Base-by-base conservation (phyloP, 176 grass and related monocot species). In the Pontederia crassipes region DNA sequence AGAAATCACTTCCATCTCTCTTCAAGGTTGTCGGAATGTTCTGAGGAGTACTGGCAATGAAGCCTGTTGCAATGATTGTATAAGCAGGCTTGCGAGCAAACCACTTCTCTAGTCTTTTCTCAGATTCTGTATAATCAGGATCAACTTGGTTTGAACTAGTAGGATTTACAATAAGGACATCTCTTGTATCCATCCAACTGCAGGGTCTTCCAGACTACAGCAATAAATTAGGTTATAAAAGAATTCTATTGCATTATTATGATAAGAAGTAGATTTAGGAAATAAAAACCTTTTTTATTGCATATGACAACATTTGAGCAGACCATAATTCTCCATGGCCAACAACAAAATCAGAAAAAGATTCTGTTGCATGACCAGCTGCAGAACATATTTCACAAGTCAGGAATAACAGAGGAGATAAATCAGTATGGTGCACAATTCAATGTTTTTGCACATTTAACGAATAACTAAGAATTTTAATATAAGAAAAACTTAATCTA, bases 251-350 rank as follows among this genome's bases (percentile, higher is more conserved):
- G 15, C 3, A 18, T 65, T 28, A 65, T 40, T 45, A 48, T 50
- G 45, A 28, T 27, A 49, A 49, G 7, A 8, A 51, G 28, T 20
- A 51, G 20, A 40, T 40, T 49, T 10, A 17, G 11, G 3, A 51
- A 65, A 50, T 26, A 51, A 10, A 12, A 65, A 97, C 93, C 93
- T 98, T 98, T 66, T 81, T 82, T 78, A 98, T 91, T 28, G 77
- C 85, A 83, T 79, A 86, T 1, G 84, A 92, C 54, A 98, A 45
- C 93, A 98, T 88, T 57, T 92, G 87, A 57, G 87, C 77, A 74
- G 93, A 98, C 93, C 93, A 98, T 78, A 98, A 78, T 45, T 98
- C 93, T 48, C 93, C 93, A 83, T 98, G 79, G 51, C 87, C 93
- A 64, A 92, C 93, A 72, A 98, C 84, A 55, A 98, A 98, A 66